These are phyloP conservation scores for Pichia deserticola DNA, from an alignment of 805 yeast species.

Conservation along the genomic window DNA sequence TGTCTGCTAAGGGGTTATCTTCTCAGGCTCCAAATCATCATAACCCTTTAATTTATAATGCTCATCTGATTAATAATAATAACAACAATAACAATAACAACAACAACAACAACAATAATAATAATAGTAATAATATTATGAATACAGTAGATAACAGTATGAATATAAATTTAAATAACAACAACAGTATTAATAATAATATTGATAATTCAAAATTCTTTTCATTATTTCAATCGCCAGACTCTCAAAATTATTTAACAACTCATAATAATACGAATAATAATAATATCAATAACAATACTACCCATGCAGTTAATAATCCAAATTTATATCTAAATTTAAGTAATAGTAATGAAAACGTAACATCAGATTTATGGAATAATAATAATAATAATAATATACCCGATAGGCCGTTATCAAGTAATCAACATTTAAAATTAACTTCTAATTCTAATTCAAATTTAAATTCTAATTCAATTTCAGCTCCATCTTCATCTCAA, in stretches of 20 bases:
- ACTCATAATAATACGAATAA: too few relatives aligned
- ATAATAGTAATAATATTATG: neutral
- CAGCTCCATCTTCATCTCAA: slow-evolving; percentile 3
- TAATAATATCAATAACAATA: too few relatives aligned
- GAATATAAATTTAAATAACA: neutral
- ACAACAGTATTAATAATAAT: neutral
- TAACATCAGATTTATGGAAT: neutral
- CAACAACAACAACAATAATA: neutral
- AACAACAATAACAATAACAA: neutral
- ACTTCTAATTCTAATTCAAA: neutral
- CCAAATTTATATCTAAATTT: too few relatives aligned
- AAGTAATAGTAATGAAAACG: too few relatives aligned
- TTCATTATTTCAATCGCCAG: neutral
- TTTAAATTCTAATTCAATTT: neutral
- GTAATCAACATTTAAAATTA: too few relatives aligned
- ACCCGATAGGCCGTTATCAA: too few relatives aligned
- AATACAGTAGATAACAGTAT: neutral
- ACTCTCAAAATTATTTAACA: too few relatives aligned
- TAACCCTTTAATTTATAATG: too few relatives aligned
- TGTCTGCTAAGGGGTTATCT: neutral
- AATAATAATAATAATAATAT: too few relatives aligned
- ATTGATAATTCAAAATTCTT: neutral
- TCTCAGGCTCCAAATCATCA: neutral
- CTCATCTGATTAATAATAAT: too few relatives aligned
- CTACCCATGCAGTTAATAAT: neutral